Conservation (phyloP, 2,329 filamentous ascomycete genomes). For the Coleophoma cylindrospora region DNA sequence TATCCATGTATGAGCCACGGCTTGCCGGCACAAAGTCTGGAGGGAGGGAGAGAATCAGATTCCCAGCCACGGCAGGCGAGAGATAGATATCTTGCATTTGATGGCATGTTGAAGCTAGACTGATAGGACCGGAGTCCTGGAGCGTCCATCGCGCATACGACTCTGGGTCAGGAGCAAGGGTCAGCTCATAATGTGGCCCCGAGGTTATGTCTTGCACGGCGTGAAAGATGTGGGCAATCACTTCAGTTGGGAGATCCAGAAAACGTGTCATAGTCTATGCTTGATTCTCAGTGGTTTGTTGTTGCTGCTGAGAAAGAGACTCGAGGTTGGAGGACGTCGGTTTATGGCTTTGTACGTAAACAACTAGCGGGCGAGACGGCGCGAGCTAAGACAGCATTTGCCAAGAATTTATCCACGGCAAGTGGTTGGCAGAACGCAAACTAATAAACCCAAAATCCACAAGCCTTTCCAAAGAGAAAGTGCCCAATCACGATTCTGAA, state of each 20-base stretch:
- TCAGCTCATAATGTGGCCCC: background rate
- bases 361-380: no score
- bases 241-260: background rate
- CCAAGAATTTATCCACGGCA: no score
- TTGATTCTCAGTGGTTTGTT: no score
- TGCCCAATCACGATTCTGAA: no score
- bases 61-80: background rate
- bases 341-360: no score
- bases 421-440: no score
- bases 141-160: background rate
- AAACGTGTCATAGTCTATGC: background rate
- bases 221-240: background rate
- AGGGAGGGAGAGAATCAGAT: background rate
- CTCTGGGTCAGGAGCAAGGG: background rate
- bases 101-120: background rate
- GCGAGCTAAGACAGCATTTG: no score
- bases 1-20: background rate
- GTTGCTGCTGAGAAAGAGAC: no score
- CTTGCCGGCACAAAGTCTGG: background rate
- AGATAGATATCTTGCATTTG: background rate
- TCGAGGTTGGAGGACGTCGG: no score
- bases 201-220: background rate
- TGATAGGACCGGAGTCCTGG: background rate
- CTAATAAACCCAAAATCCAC: no score
- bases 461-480: no score